Base-by-base conservation (phyloP, 2,329 filamentous ascomycete genomes). In the Diaporthe sp. region DNA sequence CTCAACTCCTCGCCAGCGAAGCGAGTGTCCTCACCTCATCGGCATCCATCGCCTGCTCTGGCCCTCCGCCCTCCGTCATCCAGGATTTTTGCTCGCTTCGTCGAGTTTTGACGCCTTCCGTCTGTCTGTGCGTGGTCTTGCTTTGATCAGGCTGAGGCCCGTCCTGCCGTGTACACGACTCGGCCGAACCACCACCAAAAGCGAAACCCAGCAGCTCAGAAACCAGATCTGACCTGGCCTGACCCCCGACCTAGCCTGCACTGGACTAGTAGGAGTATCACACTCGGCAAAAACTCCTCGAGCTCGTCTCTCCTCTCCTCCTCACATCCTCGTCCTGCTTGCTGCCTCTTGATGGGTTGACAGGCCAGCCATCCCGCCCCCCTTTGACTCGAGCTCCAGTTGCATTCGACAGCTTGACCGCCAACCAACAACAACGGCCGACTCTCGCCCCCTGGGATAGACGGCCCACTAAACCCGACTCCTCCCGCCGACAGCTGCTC, bases 51-150 rank as follows among this genome's bases (percentile, higher is more conserved):
- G 12, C 44, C 65, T 65, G 9, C 49, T 15, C 5, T 10, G 17
- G 31, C 65, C 19, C 22, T 28, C 53, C 2, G 53, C 28, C 15
- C 55, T 58, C 39, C 39, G 25, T 65, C 39, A 65, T 31, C 39
- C 28, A 13, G 42, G 34, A 28, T 55, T 67, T 42, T 55, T 28
- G n/a, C 46, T 19, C 39, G 31, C 46, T 53, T 25, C 31, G 9
- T 53, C 31, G 62, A 68, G 62, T 68, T 68, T 68, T 68, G 62
- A 68, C 62, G 62, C 49, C 65, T 53, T 42, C 65, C 49, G 49
- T 19, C 65, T 13, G 65, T 70, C 65, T 70, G 65, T 70, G 65
- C 65, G 65, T 44, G 42, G 65, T 34, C 34, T 53, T 53, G 65
- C 65, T 55, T 42, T 55, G 65, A 70, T 55, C 65, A 70, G 37